Base-by-base conservation (phyloP, 2,329 filamentous ascomycete genomes). In the Hymenoscyphus scutula region DNA sequence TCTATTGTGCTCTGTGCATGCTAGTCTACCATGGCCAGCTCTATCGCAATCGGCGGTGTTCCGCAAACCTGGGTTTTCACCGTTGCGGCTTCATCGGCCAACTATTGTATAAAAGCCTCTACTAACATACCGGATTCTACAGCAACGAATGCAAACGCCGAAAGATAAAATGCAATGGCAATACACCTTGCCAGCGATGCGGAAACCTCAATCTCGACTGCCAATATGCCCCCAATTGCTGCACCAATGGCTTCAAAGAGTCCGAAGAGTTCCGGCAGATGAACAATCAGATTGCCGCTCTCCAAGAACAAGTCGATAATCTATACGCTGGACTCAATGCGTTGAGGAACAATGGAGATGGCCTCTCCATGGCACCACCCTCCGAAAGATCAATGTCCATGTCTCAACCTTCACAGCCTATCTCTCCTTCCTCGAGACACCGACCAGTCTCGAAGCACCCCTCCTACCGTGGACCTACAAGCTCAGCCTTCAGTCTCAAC, bases 201-300 rank as follows among this genome's bases (percentile, higher is more conserved):
- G 84, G 86, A 69, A 87, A 88, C 68, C 85, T 90, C 74, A 86
- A 85, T 68, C 79, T 89, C 19, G 76, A 82, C 65, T 90, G 87
- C 71, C 77, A 88, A 53, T 90, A 89, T 76, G 81, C 86, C 5
- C 82, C 85, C 15, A 88, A 88, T 71, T 88, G 86, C 74, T 88
- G 85, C 73, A 78, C 84, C 65, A 93, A 86, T 79, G 92, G 85
- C 75, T 92, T 97, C 82, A 95, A 94, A 76, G 93, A 97, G 71
- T 92, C 92, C 55, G 91, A 96, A 10, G 93, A 97, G 74, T 97
- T 92, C 80, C 90, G 87, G 72, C 84, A 87, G 41, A 92, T 97
- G 87, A 85, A 86, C 60, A 80, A 83, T 37, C 89, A 95, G 68
- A 85, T 97, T 63, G 79, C 80, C 11, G 82, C 84, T 8, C 82